phyloP scores from a whole-genome alignment of 306 rosid genomes.

The Lathyrus sativus region DNA sequence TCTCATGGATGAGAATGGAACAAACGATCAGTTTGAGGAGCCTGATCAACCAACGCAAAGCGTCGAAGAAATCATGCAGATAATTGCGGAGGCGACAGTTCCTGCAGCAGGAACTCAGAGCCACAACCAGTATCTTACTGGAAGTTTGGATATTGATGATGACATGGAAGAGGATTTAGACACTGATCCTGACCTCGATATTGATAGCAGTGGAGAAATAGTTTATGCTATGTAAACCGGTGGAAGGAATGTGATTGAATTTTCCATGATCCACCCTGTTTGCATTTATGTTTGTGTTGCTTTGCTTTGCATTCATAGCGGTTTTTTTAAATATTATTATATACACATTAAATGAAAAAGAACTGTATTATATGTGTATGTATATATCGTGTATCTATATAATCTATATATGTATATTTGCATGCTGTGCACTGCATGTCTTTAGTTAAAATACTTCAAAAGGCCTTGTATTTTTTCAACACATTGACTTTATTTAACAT shows the following conservation, averaged over 20 bases:
- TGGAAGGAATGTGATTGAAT: slow-evolving; percentile 37
- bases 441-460: no score
- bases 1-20: slow-evolving; percentile 62
- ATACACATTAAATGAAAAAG: not conserved
- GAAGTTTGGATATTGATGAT: slow-evolving; percentile 84
- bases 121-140: slow-evolving; percentile 72
- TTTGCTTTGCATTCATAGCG: slow-evolving; percentile 31
- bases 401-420: not conserved
- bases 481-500: not conserved
- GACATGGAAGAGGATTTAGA: slow-evolving; percentile 93
- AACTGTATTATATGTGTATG: not conserved
- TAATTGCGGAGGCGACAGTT: slow-evolving; percentile 77
- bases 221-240: slow-evolving; percentile 75
- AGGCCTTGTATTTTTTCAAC: not conserved
- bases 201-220: slow-evolving; percentile 90
- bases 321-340: not conserved
- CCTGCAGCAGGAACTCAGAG: slow-evolving; percentile 75
- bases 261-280: slow-evolving; percentile 38
- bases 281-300: slow-evolving; percentile 30
- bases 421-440: not conserved
- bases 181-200: slow-evolving; percentile 78
- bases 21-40: slow-evolving; percentile 66
- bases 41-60: slow-evolving; percentile 90
- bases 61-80: slow-evolving; percentile 86
- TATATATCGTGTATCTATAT: no score